A percentile compares a stretch with the other conserved stretches of the same genome.
Conservation (phyloP, 2,329 filamentous ascomycete species). For the Fusarium vanettenii region DNA sequence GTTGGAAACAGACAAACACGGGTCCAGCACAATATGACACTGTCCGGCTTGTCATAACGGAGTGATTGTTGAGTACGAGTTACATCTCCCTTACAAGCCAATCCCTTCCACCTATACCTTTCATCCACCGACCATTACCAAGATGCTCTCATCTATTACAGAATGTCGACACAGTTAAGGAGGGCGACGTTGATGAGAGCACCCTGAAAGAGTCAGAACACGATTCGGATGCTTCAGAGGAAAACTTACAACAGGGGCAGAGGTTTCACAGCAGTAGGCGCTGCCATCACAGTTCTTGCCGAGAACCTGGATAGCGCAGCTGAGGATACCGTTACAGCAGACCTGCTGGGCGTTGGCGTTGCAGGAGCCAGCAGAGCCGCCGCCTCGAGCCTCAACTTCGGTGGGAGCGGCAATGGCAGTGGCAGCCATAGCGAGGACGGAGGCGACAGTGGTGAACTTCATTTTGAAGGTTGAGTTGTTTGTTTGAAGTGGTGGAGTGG, state of each 20-base stretch:
- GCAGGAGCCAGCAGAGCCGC: neutral
- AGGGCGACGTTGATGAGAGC: constrained; percentile 5
- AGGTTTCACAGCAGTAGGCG: constrained; percentile 12
- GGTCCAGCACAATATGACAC: neutral
- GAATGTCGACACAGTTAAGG: constrained; percentile 17
- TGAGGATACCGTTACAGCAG: constrained; percentile 18
- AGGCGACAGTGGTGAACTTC: constrained; percentile 28
- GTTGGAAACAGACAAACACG: neutral
- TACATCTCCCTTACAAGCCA: constrained; percentile 6
- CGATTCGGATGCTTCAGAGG: rapidly evolving
- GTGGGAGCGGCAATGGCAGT: constrained; percentile 22
- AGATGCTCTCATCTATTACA: neutral
- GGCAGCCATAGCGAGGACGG: constrained; percentile 23
- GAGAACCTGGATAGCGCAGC: constrained; percentile 16
- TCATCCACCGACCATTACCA: neutral
- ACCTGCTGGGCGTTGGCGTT: constrained; percentile 15
- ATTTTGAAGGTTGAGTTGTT: constrained; percentile 20
- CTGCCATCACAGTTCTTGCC: neutral
- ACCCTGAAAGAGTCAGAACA: neutral
- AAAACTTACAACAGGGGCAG: constrained; percentile 1
- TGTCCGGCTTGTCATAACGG: neutral
- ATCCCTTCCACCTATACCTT: neutral
- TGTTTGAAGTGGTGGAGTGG: neutral
- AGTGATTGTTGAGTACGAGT: constrained; percentile 7
- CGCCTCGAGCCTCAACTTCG: constrained; percentile 14